Evolutionary conservation across 805 yeast species (phyloP), one percentile per base, ranked within the genome.

Genomic region (Saturnispora dispora): DNA sequence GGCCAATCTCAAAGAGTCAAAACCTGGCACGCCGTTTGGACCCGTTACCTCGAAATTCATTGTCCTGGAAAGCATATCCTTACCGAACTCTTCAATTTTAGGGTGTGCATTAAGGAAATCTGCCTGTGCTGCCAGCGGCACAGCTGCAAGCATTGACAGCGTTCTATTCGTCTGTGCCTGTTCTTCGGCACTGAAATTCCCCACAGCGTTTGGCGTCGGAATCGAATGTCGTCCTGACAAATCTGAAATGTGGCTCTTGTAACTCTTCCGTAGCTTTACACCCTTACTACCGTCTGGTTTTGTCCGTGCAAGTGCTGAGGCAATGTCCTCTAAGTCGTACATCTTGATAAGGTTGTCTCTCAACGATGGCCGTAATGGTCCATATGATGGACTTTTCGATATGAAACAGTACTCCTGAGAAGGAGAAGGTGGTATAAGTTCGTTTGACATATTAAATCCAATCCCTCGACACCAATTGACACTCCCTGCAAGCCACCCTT

Each of bases 281-380:
- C 96, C 96, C 58, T 87, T 89, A 0, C 93, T 77, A 0, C 96
- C 96, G 60, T 85, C 95, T 2, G 88, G 83, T 60, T 87, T 89
- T 10, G 83, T 76, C 61, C 99, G 77, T 1, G 96, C 96, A 42
- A 93, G 83, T 3, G 95, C 82, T 50, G 78, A 73, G 1, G 96
- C 86, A 13, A 90, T 70, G 2, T 74, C 76, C 39, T 77, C 76
- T 40, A 93, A 68, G 1, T 82, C 82, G 59, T 88, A 93, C 15
- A 85, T 65, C 25, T 78, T 69, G 20, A 89, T 75, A 48, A 93
- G 71, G 65, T 90, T 86, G 50, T 81, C 78, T 49, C 81, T 62
- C 1, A 93, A 89, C n/a, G 87, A 78, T 5, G 95, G 93, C 36
- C 66, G 68, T 3, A 82, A 70, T 15, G 76, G 69, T 15, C 69